These are phyloP conservation scores for Nicotiana benthamiana DNA, from an alignment of 257 asterid species.

Conservation along the genomic window DNA sequence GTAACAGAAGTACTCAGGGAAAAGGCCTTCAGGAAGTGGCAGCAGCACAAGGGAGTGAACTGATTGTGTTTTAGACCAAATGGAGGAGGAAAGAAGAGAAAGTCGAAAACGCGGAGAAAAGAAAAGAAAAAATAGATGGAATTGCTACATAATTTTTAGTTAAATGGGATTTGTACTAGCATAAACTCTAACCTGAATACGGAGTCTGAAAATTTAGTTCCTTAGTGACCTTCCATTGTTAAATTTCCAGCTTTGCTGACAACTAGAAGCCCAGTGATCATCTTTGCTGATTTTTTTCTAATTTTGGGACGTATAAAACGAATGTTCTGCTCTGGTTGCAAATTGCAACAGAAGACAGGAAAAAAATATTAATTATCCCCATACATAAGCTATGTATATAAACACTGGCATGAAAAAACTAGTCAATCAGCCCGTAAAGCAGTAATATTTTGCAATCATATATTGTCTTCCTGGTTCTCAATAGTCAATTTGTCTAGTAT, in stretches of 20 bases:
- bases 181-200: conserved; percentile 11
- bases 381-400: no score
- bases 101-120: neutral
- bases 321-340: neutral
- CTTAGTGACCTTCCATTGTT: conserved; percentile 12
- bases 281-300: no score
- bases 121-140: conserved; percentile 3
- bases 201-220: neutral
- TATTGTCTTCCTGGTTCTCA: no score
- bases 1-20: conserved; percentile 65
- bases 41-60: conserved; percentile 61
- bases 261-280: no score
- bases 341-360: neutral
- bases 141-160: conserved; percentile 15
- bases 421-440: no score
- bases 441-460: no score
- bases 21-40: conserved; percentile 42
- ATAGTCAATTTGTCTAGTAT: no score
- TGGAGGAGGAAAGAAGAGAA: neutral
- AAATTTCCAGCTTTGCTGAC: conserved; percentile 15
- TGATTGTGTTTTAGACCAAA: conserved; percentile 6
- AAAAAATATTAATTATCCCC: no score
- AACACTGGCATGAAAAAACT: no score
- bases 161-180: conserved; percentile 34
- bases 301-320: neutral